phyloP scores from a whole-genome alignment of 2,329 filamentous ascomycete genomes.

The Claviceps capensis region DNA sequence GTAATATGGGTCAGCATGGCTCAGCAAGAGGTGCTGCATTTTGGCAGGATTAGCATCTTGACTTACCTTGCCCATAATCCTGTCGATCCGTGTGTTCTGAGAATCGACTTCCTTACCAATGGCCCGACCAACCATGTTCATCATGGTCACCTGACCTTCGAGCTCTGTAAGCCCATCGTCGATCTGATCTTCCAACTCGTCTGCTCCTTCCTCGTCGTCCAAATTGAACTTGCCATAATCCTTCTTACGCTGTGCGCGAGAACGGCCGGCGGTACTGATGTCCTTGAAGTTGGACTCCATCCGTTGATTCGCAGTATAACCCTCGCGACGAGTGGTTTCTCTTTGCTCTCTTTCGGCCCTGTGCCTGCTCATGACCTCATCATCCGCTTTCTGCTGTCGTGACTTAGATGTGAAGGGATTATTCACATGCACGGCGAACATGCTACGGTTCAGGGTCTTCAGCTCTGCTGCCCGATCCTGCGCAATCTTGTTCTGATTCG shows the following conservation, averaged over 20 bases:
- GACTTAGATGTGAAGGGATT: conserved; percentile 65
- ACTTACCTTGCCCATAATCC: conserved; percentile 63
- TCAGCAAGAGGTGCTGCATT: not conserved
- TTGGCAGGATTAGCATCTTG: not conserved
- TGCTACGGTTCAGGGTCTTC: conserved; percentile 74
- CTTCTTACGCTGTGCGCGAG: conserved; percentile 23
- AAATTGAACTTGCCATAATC: conserved; percentile 56
- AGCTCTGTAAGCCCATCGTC: conserved; percentile 51
- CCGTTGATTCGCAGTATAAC: conserved; percentile 35
- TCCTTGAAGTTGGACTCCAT: conserved; percentile 38
- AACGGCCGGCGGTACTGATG: conserved; percentile 17
- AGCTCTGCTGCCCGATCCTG: conserved; percentile 72
- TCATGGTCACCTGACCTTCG: conserved; percentile 51
- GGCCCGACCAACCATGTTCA: conserved; percentile 61
- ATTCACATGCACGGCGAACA: conserved; percentile 73
- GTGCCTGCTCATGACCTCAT: conserved; percentile 55
- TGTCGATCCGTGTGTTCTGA: conserved; percentile 63
- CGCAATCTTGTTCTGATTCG: conserved; percentile 61
- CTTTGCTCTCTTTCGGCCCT: conserved; percentile 51
- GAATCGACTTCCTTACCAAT: conserved; percentile 62
- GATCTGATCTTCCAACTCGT: conserved; percentile 38
- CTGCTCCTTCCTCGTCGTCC: conserved; percentile 44
- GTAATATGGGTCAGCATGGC: conserved; percentile 16
- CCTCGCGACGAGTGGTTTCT: conserved; percentile 43
- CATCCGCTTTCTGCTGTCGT: conserved; percentile 50